phyloP scores from a whole-genome alignment of 495 filamentous ascomycete genomes.

The Arthonia radiata region DNA sequence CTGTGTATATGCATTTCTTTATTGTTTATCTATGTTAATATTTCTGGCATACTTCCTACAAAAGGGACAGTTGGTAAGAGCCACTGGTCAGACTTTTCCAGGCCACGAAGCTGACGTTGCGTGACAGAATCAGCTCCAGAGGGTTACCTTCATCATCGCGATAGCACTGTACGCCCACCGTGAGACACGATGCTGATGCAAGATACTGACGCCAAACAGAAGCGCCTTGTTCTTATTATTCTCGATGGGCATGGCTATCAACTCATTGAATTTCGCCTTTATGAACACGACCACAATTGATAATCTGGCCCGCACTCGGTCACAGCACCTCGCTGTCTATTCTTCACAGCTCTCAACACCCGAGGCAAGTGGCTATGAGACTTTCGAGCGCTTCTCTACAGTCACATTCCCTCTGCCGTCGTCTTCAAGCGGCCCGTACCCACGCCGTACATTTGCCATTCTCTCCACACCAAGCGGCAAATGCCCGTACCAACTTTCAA shows the following conservation, averaged over 20 bases:
- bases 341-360: constrained; percentile 17
- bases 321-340: constrained; percentile 46
- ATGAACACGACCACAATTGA: constrained; percentile 66
- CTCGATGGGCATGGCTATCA: constrained; percentile 43
- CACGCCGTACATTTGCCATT: constrained; percentile 42
- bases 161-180: constrained; percentile 19
- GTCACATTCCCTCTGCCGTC: constrained; percentile 3
- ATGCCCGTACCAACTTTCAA: constrained; percentile 56
- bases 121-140: constrained; percentile 3
- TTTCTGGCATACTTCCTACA: constrained; percentile 28
- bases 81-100: constrained; percentile 10
- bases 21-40: constrained; percentile 37
- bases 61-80: constrained; percentile 13
- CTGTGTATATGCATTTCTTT: constrained; percentile 40
- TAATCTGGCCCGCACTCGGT: constrained; percentile 33
- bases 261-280: constrained; percentile 39
- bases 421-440: constrained; percentile 3
- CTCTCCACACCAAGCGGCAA: constrained; percentile 45
- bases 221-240: constrained; percentile 52
- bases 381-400: constrained; percentile 1
- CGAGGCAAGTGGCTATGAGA: constrained; percentile 24
- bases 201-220: constrained; percentile 13
- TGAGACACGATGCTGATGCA: constrained; percentile 1
- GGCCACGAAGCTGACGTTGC: background rate
- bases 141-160: constrained; percentile 22